These are phyloP conservation scores for Termitomyces sp. DNA, from an alignment of 768 basidiomycete genomes.

Conservation along the genomic window DNA sequence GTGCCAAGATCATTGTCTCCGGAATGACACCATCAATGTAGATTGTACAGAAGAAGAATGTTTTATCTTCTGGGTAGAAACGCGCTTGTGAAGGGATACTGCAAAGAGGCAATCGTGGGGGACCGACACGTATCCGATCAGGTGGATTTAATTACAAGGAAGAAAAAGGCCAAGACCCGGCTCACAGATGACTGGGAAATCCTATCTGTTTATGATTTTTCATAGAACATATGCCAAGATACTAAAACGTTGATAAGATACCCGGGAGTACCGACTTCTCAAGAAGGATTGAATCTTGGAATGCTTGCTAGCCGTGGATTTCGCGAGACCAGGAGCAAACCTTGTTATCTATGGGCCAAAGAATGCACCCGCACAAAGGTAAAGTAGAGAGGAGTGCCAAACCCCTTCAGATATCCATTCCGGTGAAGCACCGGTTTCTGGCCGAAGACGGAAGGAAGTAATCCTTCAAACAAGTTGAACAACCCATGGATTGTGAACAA, in stretches of 20 bases:
- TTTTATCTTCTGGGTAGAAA: not conserved
- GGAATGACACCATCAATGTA: not conserved
- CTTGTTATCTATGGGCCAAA: not conserved
- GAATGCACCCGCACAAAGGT: not conserved
- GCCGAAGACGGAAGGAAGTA: not conserved
- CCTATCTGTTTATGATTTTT: slow-evolving; percentile 6
- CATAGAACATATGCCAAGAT: slow-evolving; percentile 10
- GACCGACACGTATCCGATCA: slow-evolving; percentile 1
- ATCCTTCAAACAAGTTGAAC: not conserved
- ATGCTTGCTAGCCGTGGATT: not conserved
- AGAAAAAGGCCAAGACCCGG: slow-evolving; percentile 7
- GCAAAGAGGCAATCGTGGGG: slow-evolving; percentile 2
- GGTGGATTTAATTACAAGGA: slow-evolving; percentile 8
- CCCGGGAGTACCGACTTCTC: too few species aligned
- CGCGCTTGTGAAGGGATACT: slow-evolving; percentile 5
- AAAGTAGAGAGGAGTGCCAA: not conserved
- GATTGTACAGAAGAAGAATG: not conserved
- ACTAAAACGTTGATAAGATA: slow-evolving; percentile 5
- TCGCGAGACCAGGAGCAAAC: not conserved
- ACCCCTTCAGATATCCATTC: not conserved
- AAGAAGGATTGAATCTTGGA: too few species aligned
- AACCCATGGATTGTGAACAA: not conserved
- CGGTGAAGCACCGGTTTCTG: not conserved
- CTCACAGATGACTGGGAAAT: slow-evolving; percentile 10
- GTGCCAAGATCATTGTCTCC: not conserved